phyloP scores from a whole-genome alignment of 371 early-diverging fungal genomes.

The Mortierella sp. region DNA sequence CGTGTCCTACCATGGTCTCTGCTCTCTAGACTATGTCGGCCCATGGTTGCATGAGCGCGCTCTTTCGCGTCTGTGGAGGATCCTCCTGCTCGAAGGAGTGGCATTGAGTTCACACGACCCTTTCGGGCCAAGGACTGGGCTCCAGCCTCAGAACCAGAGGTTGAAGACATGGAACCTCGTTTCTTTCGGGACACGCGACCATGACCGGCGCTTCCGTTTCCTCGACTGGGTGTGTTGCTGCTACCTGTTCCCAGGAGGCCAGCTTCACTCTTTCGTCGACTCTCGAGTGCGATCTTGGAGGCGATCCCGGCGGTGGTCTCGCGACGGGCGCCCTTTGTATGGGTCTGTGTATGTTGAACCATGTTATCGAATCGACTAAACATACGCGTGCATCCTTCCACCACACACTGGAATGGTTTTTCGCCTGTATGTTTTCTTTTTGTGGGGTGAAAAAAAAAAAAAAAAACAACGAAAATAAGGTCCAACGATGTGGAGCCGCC shows the following conservation, averaged over 20 bases:
- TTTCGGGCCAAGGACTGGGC: constrained; percentile 10
- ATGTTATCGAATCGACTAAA: constrained; percentile 70
- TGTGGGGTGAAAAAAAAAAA: neutral
- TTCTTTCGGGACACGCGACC: constrained; percentile 4
- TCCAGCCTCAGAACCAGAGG: neutral
- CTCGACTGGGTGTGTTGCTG: neutral
- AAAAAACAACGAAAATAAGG: constrained; percentile 3
- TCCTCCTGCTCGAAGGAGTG: neutral
- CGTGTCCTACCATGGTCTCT: no score
- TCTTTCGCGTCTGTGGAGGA: no score
- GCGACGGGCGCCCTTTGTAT: constrained; percentile 48
- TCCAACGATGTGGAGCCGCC: neutral
- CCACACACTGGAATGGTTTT: constrained; percentile 67
- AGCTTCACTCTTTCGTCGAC: constrained; percentile 36
- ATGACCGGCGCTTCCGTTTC: neutral
- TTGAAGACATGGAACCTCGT: constrained; percentile 26
- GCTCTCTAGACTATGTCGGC: neutral
- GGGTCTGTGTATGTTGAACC: constrained; percentile 70
- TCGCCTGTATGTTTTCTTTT: constrained; percentile 66
- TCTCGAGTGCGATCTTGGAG: constrained; percentile 35
- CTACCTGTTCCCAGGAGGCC: constrained; percentile 10
- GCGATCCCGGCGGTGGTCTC: constrained; percentile 39
- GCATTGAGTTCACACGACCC: neutral
- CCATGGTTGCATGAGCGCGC: neutral
- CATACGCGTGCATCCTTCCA: constrained; percentile 63